These are phyloP conservation scores for Takakia lepidozioides DNA, from an alignment of 225 moss, liverwort and hornwort species.

Conservation along the genomic window DNA sequence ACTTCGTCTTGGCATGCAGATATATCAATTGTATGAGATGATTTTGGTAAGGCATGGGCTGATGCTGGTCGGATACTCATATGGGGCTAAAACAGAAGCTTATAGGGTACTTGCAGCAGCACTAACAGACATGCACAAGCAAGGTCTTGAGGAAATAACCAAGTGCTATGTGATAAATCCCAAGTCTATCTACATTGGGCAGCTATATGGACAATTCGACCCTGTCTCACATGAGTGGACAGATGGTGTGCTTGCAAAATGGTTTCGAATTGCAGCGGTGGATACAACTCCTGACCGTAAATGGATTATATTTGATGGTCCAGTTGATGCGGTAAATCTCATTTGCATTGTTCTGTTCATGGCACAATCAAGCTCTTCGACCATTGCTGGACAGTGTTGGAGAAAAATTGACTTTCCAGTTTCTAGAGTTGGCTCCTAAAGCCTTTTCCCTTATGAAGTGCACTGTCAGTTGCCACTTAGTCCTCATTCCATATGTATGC, in stretches of 20 bases:
- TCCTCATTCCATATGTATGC: background rate
- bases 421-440: no score
- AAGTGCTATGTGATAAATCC: constrained; percentile 80
- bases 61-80: constrained; percentile 82
- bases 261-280: constrained; percentile 61
- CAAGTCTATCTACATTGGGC: constrained; percentile 84
- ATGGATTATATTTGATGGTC: constrained; percentile 81
- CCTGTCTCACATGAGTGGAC: constrained; percentile 74
- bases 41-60: constrained; percentile 76
- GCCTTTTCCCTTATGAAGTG: no score
- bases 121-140: constrained; percentile 59
- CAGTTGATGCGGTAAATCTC: constrained; percentile 59
- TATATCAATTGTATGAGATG: constrained; percentile 81
- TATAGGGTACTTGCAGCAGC: constrained; percentile 62
- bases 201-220: constrained; percentile 75
- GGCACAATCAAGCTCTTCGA: no score
- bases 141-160: constrained; percentile 51
- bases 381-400: no score
- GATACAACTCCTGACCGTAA: constrained; percentile 61
- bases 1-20: constrained; percentile 32
- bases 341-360: background rate
- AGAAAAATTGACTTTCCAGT: no score
- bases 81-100: constrained; percentile 78
- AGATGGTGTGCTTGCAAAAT: constrained; percentile 51
- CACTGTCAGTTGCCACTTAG: background rate